Conservation (phyloP, 2,329 filamentous ascomycete genomes). For the Incumbomyces delicatus region DNA sequence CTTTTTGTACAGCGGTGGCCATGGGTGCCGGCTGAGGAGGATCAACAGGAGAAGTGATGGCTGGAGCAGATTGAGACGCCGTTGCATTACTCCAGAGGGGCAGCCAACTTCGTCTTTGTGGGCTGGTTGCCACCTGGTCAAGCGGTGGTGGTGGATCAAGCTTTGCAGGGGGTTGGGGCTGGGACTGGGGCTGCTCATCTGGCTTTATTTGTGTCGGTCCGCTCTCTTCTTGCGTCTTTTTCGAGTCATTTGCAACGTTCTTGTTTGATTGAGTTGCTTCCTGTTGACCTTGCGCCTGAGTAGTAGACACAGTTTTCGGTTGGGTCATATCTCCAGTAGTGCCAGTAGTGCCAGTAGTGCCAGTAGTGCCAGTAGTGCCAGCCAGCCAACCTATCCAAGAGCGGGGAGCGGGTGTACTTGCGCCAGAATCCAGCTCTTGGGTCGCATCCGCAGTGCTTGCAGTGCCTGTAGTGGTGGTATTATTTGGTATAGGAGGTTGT, state of each 20-base stretch:
- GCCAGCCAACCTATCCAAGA: slow-evolving; percentile 7
- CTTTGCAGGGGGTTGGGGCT: no score
- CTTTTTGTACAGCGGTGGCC: neutral
- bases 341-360: no score
- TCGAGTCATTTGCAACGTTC: neutral
- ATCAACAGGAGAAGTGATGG: neutral
- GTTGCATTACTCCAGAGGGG: slow-evolving; percentile 32
- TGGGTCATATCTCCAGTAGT: slow-evolving; percentile 6
- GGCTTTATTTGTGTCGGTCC: no score
- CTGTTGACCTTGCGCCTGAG: neutral
- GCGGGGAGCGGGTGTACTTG: neutral
- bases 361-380: no score
- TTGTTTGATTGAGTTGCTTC: neutral
- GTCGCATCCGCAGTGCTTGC: neutral
- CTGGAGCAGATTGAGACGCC: slow-evolving; percentile 4
- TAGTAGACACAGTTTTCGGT: neutral
- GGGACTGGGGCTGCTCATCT: no score
- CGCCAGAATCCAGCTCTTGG: neutral
- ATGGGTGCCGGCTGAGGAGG: slow-evolving; percentile 9
- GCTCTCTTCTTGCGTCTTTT: no score
- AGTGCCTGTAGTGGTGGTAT: neutral
- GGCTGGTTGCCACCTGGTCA: slow-evolving; percentile 4
- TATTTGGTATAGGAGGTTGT: neutral
- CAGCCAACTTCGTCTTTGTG: slow-evolving; percentile 34
- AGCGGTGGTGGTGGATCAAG: no score